Evolutionary conservation across 306 rosid species (phyloP), one percentile per base, ranked within the genome.

Genomic region (Casuarina cunninghamiana): DNA sequence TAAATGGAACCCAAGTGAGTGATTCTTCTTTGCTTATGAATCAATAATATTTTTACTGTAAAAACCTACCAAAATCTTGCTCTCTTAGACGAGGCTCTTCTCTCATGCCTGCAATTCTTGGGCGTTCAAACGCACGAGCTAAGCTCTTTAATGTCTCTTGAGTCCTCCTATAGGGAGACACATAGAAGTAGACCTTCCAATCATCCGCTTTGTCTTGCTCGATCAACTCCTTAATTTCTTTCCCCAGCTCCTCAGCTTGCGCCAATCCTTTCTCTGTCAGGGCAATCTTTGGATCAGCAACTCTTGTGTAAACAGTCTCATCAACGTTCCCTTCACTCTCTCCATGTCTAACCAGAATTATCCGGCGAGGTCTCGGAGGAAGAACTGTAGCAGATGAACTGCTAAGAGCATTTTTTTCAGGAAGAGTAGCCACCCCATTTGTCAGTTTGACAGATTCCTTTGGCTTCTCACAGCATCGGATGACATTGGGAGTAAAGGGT

Each of bases 21-120:
- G 16, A 48, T 67, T 7, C 35, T 42, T 42, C n/a, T 26, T 1
- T 26, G 32, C 32, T 26, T 26, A 26, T 26, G 32, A 26, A 26
- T 26, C 32, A 26, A 26, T 26, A 26, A 26, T 26, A 26, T 26
- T 26, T 26, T 26, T 1, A 26, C 32, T 26, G 32, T 26, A 61
- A 26, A 21, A 1, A 41, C 3, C 13, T 78, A 90, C 97, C 98
- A 39, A 94, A 92, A 82, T 94, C 98, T 72, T 94, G 96, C 60
- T 94, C 98, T 71, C 97, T 76, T 3, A 92, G 88, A 10, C 96
- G 93, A 53, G 97, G 93, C 80, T 94, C 97, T 84, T 90, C 98
- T 67, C 98, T 86, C 76, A 94, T 78, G 5, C 98, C 98, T 8
- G 96, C 91, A 50, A 92, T 90, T 69, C 92, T 75, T 0, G 86